These are phyloP conservation scores for Cephalotrichum gorgonifer DNA, from an alignment of 2,329 filamentous ascomycete species.

Conservation along the genomic window DNA sequence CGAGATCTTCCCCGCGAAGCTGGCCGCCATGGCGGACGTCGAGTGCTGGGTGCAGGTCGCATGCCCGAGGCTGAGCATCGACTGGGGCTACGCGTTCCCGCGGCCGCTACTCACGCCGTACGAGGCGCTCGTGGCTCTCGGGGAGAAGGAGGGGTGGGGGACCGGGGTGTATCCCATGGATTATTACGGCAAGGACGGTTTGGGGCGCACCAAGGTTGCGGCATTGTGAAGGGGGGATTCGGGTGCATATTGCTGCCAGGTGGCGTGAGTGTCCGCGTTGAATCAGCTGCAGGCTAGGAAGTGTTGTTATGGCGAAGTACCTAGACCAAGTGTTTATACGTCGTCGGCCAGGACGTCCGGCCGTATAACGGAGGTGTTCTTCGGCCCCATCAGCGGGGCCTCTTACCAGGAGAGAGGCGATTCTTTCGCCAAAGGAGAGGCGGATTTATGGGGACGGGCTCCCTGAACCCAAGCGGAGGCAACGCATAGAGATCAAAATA, in stretches of 20 bases:
- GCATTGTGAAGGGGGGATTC: neutral
- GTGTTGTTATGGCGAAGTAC: too few species aligned
- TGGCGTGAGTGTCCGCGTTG: too few species aligned
- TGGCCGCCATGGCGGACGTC: constrained; percentile 86
- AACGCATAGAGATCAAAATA: too few species aligned
- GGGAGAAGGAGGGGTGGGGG: constrained; percentile 65
- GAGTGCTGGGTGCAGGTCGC: constrained; percentile 98
- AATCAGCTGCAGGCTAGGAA: too few species aligned
- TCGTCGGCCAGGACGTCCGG: too few species aligned
- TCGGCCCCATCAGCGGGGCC: too few species aligned
- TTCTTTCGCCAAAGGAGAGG: too few species aligned
- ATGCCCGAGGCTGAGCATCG: constrained; percentile 91
- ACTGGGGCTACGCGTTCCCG: constrained; percentile 96
- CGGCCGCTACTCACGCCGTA: constrained; percentile 85
- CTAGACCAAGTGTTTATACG: too few species aligned
- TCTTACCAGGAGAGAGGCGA: too few species aligned
- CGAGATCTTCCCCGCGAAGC: constrained; percentile 93
- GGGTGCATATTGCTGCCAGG: neutral
- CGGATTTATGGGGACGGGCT: too few species aligned
- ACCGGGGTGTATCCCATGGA: constrained; percentile 88
- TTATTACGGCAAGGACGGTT: constrained; percentile 85
- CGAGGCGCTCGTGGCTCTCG: constrained; percentile 85
- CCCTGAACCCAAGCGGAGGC: too few species aligned
- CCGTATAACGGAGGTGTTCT: too few species aligned
- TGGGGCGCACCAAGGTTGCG: constrained; percentile 61